phyloP scores from a whole-genome alignment of 495 filamentous ascomycete genomes.

The Mycothermus thermophilus region DNA sequence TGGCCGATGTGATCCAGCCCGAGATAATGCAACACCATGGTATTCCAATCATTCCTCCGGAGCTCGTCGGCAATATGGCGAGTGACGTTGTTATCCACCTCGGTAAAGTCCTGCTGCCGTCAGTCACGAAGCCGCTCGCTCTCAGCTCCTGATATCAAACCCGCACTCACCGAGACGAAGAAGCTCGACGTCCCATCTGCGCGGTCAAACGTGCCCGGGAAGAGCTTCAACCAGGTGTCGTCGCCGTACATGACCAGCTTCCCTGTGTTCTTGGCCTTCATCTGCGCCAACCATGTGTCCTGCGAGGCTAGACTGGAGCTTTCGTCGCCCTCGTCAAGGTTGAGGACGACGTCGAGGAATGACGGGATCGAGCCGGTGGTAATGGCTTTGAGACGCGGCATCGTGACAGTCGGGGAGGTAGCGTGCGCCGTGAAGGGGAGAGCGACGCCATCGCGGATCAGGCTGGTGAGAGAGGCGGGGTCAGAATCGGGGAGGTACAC shows the following conservation, averaged over 20 bases:
- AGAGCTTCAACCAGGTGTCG: conserved; percentile 96
- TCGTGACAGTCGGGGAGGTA: conserved; percentile 92
- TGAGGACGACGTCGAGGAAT: conserved; percentile 92
- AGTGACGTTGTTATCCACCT: conserved; percentile 96
- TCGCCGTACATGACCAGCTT: conserved; percentile 92
- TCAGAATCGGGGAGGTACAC: not conserved
- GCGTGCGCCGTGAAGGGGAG: conserved; percentile 93
- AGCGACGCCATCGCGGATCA: conserved; percentile 70
- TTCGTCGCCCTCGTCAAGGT: conserved; percentile 89
- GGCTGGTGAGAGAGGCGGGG: conserved; percentile 32
- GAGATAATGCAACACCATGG: conserved; percentile 86
- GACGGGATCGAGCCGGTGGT: conserved; percentile 94
- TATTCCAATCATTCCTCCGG: conserved; percentile 70
- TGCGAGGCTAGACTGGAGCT: conserved; percentile 71
- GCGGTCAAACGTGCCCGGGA: conserved; percentile 73
- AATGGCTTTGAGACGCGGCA: conserved; percentile 95
- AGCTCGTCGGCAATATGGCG: conserved; percentile 73
- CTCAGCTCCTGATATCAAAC: not conserved
- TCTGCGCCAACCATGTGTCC: conserved; percentile 90
- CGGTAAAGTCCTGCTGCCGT: conserved; percentile 71
- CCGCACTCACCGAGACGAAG: conserved; percentile 76
- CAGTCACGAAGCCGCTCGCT: not conserved
- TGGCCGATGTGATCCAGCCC: conserved; percentile 97
- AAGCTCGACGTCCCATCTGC: conserved; percentile 92
- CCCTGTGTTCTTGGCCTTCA: conserved; percentile 55